Percentiles rank a stretch among this genome's conserved stretches.
These are phyloP conservation scores for Medicago ruthenica DNA, from an alignment of 306 rosid genomes.

Conservation along the genomic window DNA sequence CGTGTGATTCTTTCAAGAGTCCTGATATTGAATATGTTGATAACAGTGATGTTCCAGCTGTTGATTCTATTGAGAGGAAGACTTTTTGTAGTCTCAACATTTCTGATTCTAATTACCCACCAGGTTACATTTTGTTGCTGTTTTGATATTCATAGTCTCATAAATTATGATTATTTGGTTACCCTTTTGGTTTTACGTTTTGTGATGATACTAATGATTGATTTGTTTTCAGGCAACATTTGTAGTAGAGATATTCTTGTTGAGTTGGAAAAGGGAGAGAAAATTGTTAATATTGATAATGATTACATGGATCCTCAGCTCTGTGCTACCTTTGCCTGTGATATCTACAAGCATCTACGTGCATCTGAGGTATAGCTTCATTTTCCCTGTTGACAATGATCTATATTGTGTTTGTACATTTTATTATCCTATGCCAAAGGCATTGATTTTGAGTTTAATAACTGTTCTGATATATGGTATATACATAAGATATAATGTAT, in stretches of 20 bases:
- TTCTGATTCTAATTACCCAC: conserved; percentile 57
- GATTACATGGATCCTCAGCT: conserved; percentile 80
- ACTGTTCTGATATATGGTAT: not conserved
- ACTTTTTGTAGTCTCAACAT: conserved; percentile 73
- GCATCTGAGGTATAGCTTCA: conserved; percentile 74
- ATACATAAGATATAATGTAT: not conserved
- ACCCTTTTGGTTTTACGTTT: conserved; percentile 7
- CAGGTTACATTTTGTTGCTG: conserved; percentile 50
- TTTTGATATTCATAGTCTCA: not conserved
- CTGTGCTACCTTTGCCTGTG: conserved; percentile 93
- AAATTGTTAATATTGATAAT: conserved; percentile 65
- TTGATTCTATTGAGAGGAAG: conserved; percentile 73
- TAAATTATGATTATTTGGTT: not conserved
- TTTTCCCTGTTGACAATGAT: not conserved
- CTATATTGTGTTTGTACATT: not conserved
- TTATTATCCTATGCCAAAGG: not conserved
- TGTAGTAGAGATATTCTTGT: conserved; percentile 72
- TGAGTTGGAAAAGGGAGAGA: conserved; percentile 65
- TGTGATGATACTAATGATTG: conserved; percentile 16
- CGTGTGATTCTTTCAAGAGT: conserved; percentile 84
- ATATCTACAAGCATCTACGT: conserved; percentile 89
- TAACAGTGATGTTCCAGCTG: conserved; percentile 64
- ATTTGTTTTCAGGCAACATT: conserved; percentile 56
- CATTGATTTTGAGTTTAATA: not conserved
- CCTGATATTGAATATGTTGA: conserved; percentile 88